Evolutionary conservation across 164 flowering plant species (phyloP).

Genomic region (Protea cynaroides): DNA sequence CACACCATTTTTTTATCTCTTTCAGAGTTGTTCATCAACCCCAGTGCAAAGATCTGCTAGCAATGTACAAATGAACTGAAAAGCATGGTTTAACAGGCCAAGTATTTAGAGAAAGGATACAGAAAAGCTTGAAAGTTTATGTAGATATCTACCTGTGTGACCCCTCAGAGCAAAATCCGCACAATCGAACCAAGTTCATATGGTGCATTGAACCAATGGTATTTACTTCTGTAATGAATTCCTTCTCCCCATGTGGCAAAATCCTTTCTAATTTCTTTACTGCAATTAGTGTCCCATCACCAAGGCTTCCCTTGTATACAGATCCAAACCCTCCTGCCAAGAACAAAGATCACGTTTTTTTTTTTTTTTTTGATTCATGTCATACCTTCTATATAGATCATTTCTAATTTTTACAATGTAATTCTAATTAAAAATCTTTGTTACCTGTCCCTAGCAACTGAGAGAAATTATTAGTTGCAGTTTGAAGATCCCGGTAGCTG

Average conservation of each 20-base stretch:
- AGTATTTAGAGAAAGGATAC: neutral
- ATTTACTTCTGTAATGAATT: slow-evolving; percentile 84
- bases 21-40: too few relatives aligned
- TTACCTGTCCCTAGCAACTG: slow-evolving; percentile 17
- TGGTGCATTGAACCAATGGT: slow-evolving; percentile 97
- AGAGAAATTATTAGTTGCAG: slow-evolving; percentile 44
- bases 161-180: slow-evolving; percentile 90
- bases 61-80: neutral
- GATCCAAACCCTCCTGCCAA: slow-evolving; percentile 77
- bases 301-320: slow-evolving; percentile 24
- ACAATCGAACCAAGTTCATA: slow-evolving; percentile 86
- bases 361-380: too few relatives aligned
- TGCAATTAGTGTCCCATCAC: slow-evolving; percentile 72
- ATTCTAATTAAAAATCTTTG: neutral
- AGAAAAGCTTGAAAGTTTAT: neutral
- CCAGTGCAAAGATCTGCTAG: too few relatives aligned
- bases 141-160: slow-evolving; percentile 48
- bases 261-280: slow-evolving; percentile 82
- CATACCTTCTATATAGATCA: too few relatives aligned
- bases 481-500: slow-evolving; percentile 62
- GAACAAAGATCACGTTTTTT: neutral
- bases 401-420: too few relatives aligned
- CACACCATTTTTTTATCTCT: too few relatives aligned
- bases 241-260: slow-evolving; percentile 87
- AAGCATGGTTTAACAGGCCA: neutral